Base-by-base conservation (phyloP, 2,329 filamentous ascomycete genomes). In the Neopestalotiopsis sp. region DNA sequence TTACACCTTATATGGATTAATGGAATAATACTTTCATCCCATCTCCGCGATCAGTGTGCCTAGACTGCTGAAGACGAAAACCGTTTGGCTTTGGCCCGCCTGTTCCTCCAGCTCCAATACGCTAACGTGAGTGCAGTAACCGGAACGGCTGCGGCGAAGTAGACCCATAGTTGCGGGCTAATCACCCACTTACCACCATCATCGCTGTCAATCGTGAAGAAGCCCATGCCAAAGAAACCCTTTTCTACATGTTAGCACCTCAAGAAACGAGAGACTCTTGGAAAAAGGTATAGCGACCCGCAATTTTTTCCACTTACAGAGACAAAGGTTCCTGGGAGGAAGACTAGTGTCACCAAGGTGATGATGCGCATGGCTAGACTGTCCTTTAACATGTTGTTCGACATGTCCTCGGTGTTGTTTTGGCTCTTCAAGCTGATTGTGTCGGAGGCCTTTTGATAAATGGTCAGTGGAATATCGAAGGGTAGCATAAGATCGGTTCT, bases 141-240 rank as follows among this genome's bases (percentile, higher is more conserved):
- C 7, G 59, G 59, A 30, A 62, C 9, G 7, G 28, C 32, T 6
- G 30, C 12, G 4, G 30, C n/a, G 17, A 62, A 62, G 28, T 62
- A 62, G n/a, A 62, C 28, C 59, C 59, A 62, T 34, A 62, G 5
- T 12, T 62, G 14, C 30, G 59, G 59, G 28, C n/a, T 28, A 10
- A 62, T 34, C 12, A 62, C 30, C 59, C 24, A 62, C n/a, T 62
- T 13, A 9, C 59, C 59, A 13, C 59, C 59, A 14, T 12, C 12
- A 20, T 62, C 59, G n/a, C 12, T 14, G n/a, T 62, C 59, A 14
- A 28, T 62, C 5, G 59, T 62, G 17, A 62, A 62, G 59, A 62
- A 62, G 7, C 59, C 59, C 59, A 62, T 62, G 13, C 59, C 59
- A 20, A 62, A 62, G 59, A 62, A 62, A 12, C 59, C 59, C 59